Percentiles rank a stretch among this genome's conserved stretches.
Conservation (phyloP, 345 rosid species). For the Salix koriyanagi region DNA sequence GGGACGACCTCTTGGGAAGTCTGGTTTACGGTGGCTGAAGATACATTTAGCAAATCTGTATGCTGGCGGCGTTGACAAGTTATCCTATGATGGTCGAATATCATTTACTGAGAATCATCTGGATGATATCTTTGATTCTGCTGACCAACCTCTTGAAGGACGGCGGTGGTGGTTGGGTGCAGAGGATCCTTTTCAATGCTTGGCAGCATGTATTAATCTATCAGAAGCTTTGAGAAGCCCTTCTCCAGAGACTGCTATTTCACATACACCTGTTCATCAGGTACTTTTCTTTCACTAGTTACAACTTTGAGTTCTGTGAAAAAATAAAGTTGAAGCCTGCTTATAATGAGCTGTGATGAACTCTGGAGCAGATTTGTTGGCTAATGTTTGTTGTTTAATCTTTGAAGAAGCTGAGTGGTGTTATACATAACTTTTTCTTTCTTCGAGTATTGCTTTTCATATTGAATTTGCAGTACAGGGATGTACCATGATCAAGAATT, state of each 20-base stretch:
- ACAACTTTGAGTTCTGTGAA: neutral
- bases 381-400: neutral
- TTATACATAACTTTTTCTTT: neutral
- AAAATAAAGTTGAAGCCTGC: neutral
- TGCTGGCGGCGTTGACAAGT: constrained; percentile 94
- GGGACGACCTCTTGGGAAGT: constrained; percentile 82
- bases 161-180: constrained; percentile 92
- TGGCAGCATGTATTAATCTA: constrained; percentile 81
- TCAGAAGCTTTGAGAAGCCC: constrained; percentile 89
- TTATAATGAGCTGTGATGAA: neutral
- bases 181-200: constrained; percentile 97
- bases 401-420: constrained; percentile 2
- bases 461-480: neutral
- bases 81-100: constrained; percentile 68
- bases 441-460: neutral
- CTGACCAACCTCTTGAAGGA: constrained; percentile 95
- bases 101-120: constrained; percentile 83
- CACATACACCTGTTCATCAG: constrained; percentile 92
- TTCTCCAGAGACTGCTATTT: constrained; percentile 62
- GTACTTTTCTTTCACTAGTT: constrained; percentile 32
- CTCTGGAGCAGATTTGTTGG: neutral
- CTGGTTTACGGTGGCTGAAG: constrained; percentile 89
- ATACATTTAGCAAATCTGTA: constrained; percentile 91
- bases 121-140: constrained; percentile 87
- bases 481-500: neutral